phyloP scores from a whole-genome alignment of 768 basidiomycete species.

The Hysterangium stoloniferum region DNA sequence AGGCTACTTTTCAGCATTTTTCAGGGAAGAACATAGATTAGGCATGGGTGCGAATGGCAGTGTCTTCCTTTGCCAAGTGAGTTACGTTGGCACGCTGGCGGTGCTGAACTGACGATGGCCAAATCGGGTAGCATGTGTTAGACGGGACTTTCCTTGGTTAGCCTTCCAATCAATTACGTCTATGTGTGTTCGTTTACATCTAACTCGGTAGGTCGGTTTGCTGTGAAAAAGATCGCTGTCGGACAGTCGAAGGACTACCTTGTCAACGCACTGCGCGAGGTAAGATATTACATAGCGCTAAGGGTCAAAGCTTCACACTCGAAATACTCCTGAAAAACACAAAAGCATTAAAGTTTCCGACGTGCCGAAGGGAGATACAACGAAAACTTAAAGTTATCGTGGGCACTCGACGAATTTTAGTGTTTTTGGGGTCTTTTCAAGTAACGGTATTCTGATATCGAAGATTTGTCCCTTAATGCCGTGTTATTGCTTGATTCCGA shows the following conservation, averaged over 20 bases:
- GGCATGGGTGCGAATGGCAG: constrained; percentile 95
- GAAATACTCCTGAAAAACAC: no score
- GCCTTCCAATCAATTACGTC: constrained; percentile 14
- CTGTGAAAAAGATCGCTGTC: constrained; percentile 95
- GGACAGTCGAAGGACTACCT: constrained; percentile 86
- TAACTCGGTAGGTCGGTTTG: constrained; percentile 58
- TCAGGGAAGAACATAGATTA: constrained; percentile 78
- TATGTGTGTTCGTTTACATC: not conserved
- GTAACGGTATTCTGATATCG: no score
- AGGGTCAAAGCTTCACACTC: no score
- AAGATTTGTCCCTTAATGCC: no score
- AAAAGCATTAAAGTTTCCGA: no score
- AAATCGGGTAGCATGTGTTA: constrained; percentile 57
- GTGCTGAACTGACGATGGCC: no score
- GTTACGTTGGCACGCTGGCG: constrained; percentile 13
- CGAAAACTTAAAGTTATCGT: no score
- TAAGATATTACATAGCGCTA: constrained; percentile 19
- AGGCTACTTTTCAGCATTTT: constrained; percentile 90
- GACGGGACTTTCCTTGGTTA: constrained; percentile 80
- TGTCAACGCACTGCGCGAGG: constrained; percentile 73
- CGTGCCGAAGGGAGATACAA: no score
- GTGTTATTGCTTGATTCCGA: not conserved
- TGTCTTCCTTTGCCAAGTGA: constrained; percentile 81
- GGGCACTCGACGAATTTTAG: no score
- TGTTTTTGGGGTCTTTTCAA: no score